A percentile compares a stretch with the other conserved stretches of the same genome.
Conservation (phyloP, 352 stramenopile genomes). For the Phytophthora uliginosa region DNA sequence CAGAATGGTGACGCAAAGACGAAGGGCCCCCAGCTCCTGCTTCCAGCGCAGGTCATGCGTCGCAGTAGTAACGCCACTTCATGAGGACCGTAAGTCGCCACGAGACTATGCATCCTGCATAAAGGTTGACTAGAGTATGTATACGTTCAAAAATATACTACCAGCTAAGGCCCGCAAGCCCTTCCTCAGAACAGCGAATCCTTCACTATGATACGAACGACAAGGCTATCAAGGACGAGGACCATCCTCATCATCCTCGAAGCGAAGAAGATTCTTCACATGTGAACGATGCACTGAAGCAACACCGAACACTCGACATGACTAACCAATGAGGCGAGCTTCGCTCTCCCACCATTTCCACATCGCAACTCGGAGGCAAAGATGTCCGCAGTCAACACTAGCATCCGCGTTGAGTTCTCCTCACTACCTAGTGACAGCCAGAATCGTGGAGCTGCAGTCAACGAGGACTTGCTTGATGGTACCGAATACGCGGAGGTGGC, state of each 20-base stretch:
- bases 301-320: not conserved
- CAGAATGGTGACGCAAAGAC: constrained; percentile 25
- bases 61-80: constrained; percentile 34
- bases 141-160: constrained; percentile 43
- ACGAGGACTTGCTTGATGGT: not conserved
- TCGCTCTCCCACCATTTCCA: constrained; percentile 12
- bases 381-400: constrained; percentile 27
- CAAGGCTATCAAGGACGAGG: constrained; percentile 23
- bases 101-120: constrained; percentile 14
- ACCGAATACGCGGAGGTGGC: constrained; percentile 14
- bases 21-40: constrained; percentile 40
- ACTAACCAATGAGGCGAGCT: not conserved
- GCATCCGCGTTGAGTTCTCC: not conserved
- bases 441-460: not conserved
- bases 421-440: not conserved
- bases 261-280: not conserved
- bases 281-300: not conserved
- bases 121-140: constrained; percentile 35
- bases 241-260: constrained; percentile 8
- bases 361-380: constrained; percentile 12
- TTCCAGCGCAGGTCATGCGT: constrained; percentile 63
- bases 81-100: constrained; percentile 10
- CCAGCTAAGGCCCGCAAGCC: constrained; percentile 22
- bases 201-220: constrained; percentile 13
- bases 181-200: constrained; percentile 38